Conservation (phyloP, 2,329 filamentous ascomycete genomes). For the Teratosphaeria pseudoeucalypti region DNA sequence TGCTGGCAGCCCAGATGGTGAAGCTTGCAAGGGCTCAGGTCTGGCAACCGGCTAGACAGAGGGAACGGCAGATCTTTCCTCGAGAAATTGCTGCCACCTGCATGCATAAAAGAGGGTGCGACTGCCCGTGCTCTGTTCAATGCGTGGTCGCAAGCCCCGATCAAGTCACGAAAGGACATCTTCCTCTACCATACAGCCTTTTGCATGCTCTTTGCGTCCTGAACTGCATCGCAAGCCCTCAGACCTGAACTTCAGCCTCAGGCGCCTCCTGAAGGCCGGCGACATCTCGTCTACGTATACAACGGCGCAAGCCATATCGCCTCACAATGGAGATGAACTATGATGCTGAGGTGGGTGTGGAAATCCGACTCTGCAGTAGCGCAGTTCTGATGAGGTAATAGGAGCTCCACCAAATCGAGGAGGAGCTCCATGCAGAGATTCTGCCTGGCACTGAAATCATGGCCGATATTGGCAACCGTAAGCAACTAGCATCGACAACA, state of each 20-base stretch:
- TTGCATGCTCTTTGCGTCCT: background rate
- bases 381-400: constrained; percentile 14
- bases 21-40: too few relatives aligned
- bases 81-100: background rate
- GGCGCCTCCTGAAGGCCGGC: background rate
- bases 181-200: background rate
- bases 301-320: background rate
- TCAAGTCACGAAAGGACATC: background rate
- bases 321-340: constrained; percentile 40
- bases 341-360: constrained; percentile 28
- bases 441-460: constrained; percentile 51
- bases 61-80: background rate
- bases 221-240: background rate
- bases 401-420: constrained; percentile 38
- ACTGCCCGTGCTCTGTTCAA: background rate
- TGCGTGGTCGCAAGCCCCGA: background rate
- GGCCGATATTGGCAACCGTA: constrained; percentile 46
- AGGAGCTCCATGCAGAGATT: constrained; percentile 44
- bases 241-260: background rate
- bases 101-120: background rate
- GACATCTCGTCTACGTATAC: background rate
- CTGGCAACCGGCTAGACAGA: background rate
- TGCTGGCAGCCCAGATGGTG: background rate
- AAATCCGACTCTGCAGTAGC: background rate
- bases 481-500: background rate